Evolutionary conservation across 352 stramenopile genomes (phyloP).

Genomic region (Hyaloperonospora brassicae): DNA sequence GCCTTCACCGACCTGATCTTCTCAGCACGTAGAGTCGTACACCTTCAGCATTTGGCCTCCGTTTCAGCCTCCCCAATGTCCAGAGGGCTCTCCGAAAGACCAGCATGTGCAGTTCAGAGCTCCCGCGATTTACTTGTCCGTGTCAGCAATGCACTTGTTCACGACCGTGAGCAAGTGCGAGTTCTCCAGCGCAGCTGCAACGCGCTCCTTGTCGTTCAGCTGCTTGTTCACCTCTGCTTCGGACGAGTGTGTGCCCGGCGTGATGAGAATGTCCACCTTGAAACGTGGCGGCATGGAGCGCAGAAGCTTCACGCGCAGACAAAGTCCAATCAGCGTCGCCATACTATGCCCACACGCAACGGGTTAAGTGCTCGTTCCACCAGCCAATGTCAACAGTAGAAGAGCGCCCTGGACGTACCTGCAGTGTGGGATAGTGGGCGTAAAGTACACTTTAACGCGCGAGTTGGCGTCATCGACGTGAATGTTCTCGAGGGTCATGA

Average conservation of each 20-base stretch:
- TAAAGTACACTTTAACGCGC: conserved; percentile 80
- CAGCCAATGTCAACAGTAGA: conserved; percentile 4
- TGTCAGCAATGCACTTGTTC: conserved; percentile 85
- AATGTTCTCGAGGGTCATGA: conserved; percentile 88
- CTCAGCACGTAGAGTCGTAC: no score
- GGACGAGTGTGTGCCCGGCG: conserved; percentile 90
- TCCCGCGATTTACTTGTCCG: conserved; percentile 82
- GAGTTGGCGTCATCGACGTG: conserved; percentile 78
- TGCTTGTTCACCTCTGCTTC: conserved; percentile 96
- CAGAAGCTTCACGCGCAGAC: conserved; percentile 92
- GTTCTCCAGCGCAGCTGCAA: conserved; percentile 94
- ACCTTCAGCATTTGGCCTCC: no score
- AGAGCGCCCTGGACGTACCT: conserved; percentile 31
- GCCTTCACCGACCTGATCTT: no score
- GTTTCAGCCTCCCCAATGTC: no score
- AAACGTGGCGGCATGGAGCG: conserved; percentile 89
- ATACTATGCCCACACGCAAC: conserved; percentile 55
- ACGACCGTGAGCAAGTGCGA: conserved; percentile 92
- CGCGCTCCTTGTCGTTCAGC: conserved; percentile 95
- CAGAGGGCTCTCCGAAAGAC: no score
- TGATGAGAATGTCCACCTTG: conserved; percentile 92
- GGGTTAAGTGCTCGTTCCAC: not conserved
- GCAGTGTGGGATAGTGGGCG: conserved; percentile 96
- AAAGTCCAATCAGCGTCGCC: conserved; percentile 95
- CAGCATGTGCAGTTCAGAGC: no score